These are phyloP conservation scores for Termitomyces sp. DNA, from an alignment of 768 basidiomycete genomes.

Conservation along the genomic window DNA sequence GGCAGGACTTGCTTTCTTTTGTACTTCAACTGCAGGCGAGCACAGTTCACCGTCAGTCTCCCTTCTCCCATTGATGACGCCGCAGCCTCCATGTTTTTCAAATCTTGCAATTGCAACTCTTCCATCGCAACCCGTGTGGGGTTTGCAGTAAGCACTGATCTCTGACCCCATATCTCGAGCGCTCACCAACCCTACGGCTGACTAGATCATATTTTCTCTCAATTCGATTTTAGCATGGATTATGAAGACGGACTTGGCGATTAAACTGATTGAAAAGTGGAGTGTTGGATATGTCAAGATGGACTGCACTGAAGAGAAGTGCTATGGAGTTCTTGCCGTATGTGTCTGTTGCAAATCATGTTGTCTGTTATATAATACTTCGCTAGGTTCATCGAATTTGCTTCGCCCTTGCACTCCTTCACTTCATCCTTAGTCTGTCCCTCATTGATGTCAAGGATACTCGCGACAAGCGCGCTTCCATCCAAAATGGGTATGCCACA, in stretches of 20 bases:
- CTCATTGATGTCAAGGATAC: constrained; percentile 90
- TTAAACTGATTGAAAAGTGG: constrained; percentile 84
- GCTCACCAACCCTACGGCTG: background rate
- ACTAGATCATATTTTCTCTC: constrained; percentile 87
- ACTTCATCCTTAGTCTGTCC: constrained; percentile 70
- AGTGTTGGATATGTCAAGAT: constrained; percentile 98
- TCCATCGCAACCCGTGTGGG: constrained; percentile 97
- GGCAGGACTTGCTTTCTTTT: constrained; percentile 79
- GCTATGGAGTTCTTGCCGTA: constrained; percentile 94
- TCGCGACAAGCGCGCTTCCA: constrained; percentile 84
- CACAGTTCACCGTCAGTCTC: constrained; percentile 2
- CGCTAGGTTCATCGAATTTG: constrained; percentile 88
- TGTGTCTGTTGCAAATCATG: constrained; percentile 21
- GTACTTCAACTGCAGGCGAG: constrained; percentile 78
- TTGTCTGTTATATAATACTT: background rate
- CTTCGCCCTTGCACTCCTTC: constrained; percentile 89
- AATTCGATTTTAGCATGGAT: constrained; percentile 97
- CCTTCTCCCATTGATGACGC: constrained; percentile 7
- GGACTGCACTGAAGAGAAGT: constrained; percentile 89
- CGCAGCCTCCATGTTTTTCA: constrained; percentile 92
- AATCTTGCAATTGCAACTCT: constrained; percentile 98
- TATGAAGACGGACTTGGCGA: constrained; percentile 88
- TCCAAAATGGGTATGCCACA: constrained; percentile 85
- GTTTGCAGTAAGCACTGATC: constrained; percentile 63
- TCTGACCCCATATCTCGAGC: background rate